Evolutionary conservation across 2,329 filamentous ascomycete species (phyloP).

Genomic region (Aspergillus japonicus): DNA sequence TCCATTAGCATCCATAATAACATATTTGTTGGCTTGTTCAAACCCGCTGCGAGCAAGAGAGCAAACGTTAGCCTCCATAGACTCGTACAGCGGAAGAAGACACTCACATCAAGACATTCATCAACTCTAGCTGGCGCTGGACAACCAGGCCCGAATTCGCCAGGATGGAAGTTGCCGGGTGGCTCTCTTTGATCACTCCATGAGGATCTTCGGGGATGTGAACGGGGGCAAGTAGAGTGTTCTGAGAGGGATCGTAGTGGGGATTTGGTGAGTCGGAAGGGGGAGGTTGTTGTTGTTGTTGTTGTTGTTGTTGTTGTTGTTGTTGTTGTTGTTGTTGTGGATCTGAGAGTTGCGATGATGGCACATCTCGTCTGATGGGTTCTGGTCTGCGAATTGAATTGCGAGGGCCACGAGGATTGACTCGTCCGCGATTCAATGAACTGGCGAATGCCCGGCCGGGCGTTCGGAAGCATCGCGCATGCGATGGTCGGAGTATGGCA

Average conservation of each 20-base stretch:
- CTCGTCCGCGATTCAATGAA: conserved; percentile 26
- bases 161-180: conserved; percentile 59
- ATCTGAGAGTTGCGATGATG: conserved; percentile 10
- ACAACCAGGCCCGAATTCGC: conserved; percentile 63
- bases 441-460: conserved; percentile 28
- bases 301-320: not conserved
- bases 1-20: conserved; percentile 63
- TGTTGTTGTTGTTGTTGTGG: conserved; percentile 6
- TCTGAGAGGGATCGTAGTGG: conserved; percentile 42
- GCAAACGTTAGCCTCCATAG: not conserved
- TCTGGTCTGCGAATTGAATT: conserved; percentile 29
- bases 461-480: conserved; percentile 20
- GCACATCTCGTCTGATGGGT: conserved; percentile 16
- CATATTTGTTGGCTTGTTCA: conserved; percentile 66
- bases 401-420: conserved; percentile 30
- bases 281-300: not conserved
- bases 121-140: conserved; percentile 63
- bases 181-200: conserved; percentile 57
- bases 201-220: conserved; percentile 61
- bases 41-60: conserved; percentile 48
- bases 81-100: not conserved
- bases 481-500: conserved; percentile 23
- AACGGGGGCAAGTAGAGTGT: conserved; percentile 58
- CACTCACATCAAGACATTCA: conserved; percentile 60
- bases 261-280: conserved; percentile 40